phyloP scores from a whole-genome alignment of 805 yeast species.

The Yamadazyma laniorum region DNA sequence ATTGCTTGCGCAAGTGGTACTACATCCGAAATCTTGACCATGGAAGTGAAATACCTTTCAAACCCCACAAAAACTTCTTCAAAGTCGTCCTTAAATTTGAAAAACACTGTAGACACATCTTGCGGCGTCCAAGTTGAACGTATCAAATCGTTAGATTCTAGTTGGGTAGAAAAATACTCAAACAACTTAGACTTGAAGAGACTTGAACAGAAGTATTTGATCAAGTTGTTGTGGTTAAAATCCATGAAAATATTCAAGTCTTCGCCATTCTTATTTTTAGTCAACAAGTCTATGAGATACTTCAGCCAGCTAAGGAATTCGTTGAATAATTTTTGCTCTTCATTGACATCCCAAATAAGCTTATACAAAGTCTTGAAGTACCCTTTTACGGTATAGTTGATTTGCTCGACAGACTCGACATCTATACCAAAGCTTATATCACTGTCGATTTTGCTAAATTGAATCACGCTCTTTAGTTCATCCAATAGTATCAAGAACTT shows the following conservation, averaged over 20 bases:
- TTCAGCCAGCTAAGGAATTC: constrained; percentile 46
- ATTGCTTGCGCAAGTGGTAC: background rate
- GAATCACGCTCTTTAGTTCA: constrained; percentile 39
- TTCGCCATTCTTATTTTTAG: constrained; percentile 29
- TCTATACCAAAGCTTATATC: constrained; percentile 10
- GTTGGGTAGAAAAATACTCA: constrained; percentile 17
- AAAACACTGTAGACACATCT: background rate
- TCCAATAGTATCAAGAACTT: constrained; percentile 47
- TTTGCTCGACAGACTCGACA: constrained; percentile 3
- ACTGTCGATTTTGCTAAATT: constrained; percentile 28
- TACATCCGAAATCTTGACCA: background rate
- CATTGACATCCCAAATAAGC: constrained; percentile 43
- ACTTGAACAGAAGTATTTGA: constrained; percentile 23
- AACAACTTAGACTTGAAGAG: constrained; percentile 20
- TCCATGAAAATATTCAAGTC: constrained; percentile 21
- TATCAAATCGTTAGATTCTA: constrained; percentile 3
- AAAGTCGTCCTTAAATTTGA: background rate
- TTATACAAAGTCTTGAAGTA: constrained; percentile 34
- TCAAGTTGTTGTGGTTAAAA: constrained; percentile 21
- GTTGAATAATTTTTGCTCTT: constrained; percentile 46
- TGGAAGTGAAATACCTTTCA: constrained; percentile 10
- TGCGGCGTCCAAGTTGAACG: background rate
- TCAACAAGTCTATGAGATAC: constrained; percentile 33
- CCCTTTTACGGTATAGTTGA: constrained; percentile 16
- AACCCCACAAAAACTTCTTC: constrained; percentile 1